Evolutionary conservation across 2,329 filamentous ascomycete species (phyloP).

Genomic region (Ciborinia camelliae): DNA sequence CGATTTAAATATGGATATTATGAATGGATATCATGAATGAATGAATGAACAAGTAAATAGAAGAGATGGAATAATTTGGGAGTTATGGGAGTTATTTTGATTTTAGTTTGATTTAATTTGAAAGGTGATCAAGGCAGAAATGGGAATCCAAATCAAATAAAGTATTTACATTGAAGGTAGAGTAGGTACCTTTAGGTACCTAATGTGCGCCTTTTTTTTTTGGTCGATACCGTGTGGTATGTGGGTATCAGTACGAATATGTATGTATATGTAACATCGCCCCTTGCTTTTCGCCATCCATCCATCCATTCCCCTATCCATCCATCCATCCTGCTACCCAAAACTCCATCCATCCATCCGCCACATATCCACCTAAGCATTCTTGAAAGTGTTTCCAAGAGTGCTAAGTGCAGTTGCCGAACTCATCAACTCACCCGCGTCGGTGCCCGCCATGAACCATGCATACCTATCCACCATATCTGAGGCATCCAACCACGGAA

Average conservation of each 20-base stretch:
- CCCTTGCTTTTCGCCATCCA: not conserved
- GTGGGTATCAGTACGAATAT: not conserved
- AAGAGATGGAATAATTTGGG: no score
- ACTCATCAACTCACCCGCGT: not conserved
- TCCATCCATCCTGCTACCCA: not conserved
- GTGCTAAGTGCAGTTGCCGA: not conserved
- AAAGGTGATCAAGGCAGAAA: no score
- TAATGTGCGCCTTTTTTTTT: no score
- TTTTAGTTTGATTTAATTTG: no score
- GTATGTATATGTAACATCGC: not conserved
- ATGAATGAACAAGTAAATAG: no score
- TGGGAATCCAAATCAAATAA: no score
- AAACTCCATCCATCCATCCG: not conserved
- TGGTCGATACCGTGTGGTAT: not conserved
- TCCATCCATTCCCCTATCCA: not conserved
- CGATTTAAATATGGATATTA: no score
- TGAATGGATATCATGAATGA: no score
- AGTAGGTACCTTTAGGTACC: not conserved
- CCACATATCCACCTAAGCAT: not conserved
- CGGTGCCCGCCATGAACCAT: conserved; percentile 12
- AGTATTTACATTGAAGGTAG: conserved; percentile 3
- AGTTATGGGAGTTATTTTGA: no score
- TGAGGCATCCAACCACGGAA: conserved; percentile 44
- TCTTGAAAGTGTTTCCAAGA: conserved; percentile 17
- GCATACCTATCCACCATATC: conserved; percentile 20